Base-by-base conservation (phyloP, 192 early-diverging fungal species). In the Physocladia obscura region DNA sequence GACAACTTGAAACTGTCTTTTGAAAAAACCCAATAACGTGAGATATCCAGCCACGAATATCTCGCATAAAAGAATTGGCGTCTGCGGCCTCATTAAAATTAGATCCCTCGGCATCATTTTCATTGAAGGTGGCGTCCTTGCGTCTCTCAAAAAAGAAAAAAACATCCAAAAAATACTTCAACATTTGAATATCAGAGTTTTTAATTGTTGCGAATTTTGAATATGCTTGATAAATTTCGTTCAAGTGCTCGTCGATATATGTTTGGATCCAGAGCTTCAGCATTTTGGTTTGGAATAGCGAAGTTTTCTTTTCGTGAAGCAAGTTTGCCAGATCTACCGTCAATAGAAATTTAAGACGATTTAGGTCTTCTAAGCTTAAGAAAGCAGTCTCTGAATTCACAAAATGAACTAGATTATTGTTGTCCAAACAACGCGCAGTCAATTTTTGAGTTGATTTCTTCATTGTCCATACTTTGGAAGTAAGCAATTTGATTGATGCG, bases 1-100 rank as follows among this genome's bases (percentile, higher is more conserved):
- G 70, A 19, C 54, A 26, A 49, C 35, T 24, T 1, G 8, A 4
- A 2, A 57, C 65, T 2, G 32, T 24, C 44, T 58, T 56, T 24
- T 60, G 48, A 17, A 74, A 69, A 19, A 67, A 57, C 2, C 47
- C 37, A n/a, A 74, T 30, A 6, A 74, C 32, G 37, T 74, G 73
- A 1, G 73, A 69, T 11, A 69, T 68, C 73, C 73, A 74, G 29
- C 73, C 73, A 40, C 73, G 73, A 50, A 74, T 55, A 57, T 74
- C 73, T 1, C 58, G 21, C 27, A 69, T 39, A 44, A 74, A 74
- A 15, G 47, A n/a, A 40, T 36, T 68, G 4, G 65, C 54, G 35
- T 68, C 65, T 1, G 55, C 8, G 13, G n/a, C 11, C 22, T 21
- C 49, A 35, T 52, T 17, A 52, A n/a, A 49, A 52, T 67, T 32